Conservation (phyloP, 169 alveolate species). For the Cyclospora cayetanensis region DNA sequence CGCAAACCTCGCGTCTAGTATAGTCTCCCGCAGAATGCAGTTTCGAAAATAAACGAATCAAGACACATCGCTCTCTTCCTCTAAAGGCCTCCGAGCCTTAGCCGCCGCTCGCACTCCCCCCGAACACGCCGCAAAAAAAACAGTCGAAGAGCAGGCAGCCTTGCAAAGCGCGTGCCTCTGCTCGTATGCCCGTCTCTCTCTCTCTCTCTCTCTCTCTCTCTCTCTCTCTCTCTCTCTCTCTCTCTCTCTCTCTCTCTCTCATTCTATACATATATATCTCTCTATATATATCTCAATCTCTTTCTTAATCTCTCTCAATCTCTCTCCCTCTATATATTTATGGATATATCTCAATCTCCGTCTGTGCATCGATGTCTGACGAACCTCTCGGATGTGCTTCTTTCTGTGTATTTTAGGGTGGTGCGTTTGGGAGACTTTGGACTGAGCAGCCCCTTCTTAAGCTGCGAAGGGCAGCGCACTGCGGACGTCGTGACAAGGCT, state of each 20-base stretch:
- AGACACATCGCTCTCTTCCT: background rate
- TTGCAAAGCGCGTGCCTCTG: background rate
- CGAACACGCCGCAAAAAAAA: too few species aligned
- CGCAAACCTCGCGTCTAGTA: background rate
- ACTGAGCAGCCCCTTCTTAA: constrained; percentile 15
- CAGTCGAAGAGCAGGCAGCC: too few species aligned
- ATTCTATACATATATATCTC: background rate
- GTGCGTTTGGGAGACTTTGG: constrained; percentile 71
- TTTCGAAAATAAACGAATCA: background rate
- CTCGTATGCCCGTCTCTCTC: too few species aligned
- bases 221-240: background rate
- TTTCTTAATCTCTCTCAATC: background rate
- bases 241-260: background rate
- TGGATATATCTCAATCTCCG: background rate
- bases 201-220: background rate
- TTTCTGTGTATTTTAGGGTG: background rate
- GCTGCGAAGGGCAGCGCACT: background rate
- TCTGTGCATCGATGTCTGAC: background rate
- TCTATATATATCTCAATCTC: background rate
- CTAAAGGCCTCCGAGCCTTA: background rate
- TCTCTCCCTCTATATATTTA: background rate
- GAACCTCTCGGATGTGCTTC: too few species aligned
- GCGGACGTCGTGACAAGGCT: constrained; percentile 69
- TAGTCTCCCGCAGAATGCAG: background rate
- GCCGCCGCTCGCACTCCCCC: too few species aligned